Evolutionary conservation across 345 rosid genomes (phyloP).

Genomic region (Garcia nutans): DNA sequence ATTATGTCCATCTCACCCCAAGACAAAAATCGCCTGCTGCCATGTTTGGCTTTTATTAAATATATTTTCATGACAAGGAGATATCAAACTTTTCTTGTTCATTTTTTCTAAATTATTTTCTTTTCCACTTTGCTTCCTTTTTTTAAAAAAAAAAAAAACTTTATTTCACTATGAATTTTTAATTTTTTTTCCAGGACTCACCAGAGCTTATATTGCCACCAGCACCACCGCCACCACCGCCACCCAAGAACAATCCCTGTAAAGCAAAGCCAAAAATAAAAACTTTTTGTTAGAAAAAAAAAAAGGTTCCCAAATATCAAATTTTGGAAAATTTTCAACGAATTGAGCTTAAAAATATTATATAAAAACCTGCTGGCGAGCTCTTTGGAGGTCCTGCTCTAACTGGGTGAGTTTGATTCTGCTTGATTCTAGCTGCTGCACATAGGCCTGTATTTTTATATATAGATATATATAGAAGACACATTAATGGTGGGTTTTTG

Average conservation of each 20-base stretch:
- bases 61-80: not conserved
- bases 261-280: not conserved
- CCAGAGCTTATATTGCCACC: conserved; percentile 84
- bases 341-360: not conserved
- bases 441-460: conserved; percentile 72
- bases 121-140: no score
- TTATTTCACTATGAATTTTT: not conserved
- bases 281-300: not conserved
- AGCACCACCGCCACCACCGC: conserved; percentile 51
- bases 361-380: conserved; percentile 76
- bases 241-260: conserved; percentile 86
- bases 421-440: conserved; percentile 92
- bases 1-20: no score
- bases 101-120: no score
- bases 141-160: no score
- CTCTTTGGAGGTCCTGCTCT: conserved; percentile 96
- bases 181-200: conserved; percentile 21
- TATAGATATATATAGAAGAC: not conserved
- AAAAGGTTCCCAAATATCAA: not conserved
- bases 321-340: not conserved
- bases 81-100: no score
- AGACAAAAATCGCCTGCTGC: not conserved
- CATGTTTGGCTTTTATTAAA: not conserved
- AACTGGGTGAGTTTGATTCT: conserved; percentile 82
- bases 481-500: not conserved